phyloP scores from a whole-genome alignment of 768 basidiomycete species.

The Serendipita sp. region DNA sequence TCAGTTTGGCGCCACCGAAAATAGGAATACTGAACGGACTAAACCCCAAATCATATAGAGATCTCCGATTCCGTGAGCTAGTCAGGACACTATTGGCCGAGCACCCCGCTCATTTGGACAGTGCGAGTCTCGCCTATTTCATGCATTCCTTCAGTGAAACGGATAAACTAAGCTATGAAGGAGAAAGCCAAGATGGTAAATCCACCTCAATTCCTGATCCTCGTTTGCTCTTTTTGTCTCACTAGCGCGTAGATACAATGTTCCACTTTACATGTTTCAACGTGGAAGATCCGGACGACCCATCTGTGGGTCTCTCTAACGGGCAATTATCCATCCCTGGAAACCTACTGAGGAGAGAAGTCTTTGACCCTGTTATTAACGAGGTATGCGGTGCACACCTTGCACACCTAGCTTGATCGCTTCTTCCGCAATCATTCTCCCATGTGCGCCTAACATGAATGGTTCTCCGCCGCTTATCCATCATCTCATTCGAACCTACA shows the following conservation, averaged over 20 bases:
- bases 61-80: slow-evolving; percentile 70
- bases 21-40: not conserved
- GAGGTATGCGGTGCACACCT: slow-evolving; percentile 29
- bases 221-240: not conserved
- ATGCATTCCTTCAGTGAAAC: slow-evolving; percentile 75
- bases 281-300: slow-evolving; percentile 66
- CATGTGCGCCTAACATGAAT: not conserved
- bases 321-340: slow-evolving; percentile 77
- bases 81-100: slow-evolving; percentile 62
- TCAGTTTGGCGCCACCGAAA: not conserved
- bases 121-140: slow-evolving; percentile 69
- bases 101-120: slow-evolving; percentile 73
- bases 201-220: not conserved
- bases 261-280: slow-evolving; percentile 90
- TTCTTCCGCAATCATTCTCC: not conserved
- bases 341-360: slow-evolving; percentile 58
- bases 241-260: slow-evolving; percentile 40
- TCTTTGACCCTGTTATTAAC: slow-evolving; percentile 76
- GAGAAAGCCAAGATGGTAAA: slow-evolving; percentile 60
- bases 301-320: slow-evolving; percentile 61
- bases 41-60: slow-evolving; percentile 17
- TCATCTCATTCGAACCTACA: not conserved
- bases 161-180: slow-evolving; percentile 65
- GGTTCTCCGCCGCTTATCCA: not conserved
- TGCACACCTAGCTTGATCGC: not conserved